Conservation (phyloP, 441 rosid genomes). For the Populus hybrid region DNA sequence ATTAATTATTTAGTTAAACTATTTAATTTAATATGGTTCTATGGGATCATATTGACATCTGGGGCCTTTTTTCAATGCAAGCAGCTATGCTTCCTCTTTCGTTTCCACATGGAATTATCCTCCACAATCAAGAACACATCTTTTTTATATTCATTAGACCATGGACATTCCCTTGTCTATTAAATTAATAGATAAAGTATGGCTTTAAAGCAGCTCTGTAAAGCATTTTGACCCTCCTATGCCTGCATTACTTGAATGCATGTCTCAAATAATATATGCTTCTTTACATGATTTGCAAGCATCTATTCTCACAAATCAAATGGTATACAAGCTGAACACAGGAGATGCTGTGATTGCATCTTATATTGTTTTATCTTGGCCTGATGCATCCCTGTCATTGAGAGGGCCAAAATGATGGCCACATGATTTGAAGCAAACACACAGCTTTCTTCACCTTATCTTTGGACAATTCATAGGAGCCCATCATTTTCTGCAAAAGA, state of each 20-base stretch:
- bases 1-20: background rate
- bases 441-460: conserved; percentile 21
- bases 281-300: background rate
- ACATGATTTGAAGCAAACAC: conserved; percentile 22
- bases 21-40: background rate
- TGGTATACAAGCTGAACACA: background rate
- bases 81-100: background rate
- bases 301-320: background rate
- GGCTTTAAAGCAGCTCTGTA: background rate
- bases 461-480: conserved; percentile 18
- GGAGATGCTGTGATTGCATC: background rate
- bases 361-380: background rate
- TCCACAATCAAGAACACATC: background rate
- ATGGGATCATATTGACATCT: background rate
- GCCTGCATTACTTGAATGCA: too few relatives aligned
- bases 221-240: too few relatives aligned
- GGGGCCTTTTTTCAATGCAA: background rate
- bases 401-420: conserved; percentile 30
- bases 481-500: conserved; percentile 36
- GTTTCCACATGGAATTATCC: background rate
- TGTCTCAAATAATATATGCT: background rate
- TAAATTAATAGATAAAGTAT: background rate
- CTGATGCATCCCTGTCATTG: conserved; percentile 20
- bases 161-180: background rate
- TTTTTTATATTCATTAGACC: background rate